Percentiles rank a stretch among this genome's conserved stretches.
Evolutionary conservation across 345 rosid genomes (phyloP).

Genomic region (Gossypium longicalyx): DNA sequence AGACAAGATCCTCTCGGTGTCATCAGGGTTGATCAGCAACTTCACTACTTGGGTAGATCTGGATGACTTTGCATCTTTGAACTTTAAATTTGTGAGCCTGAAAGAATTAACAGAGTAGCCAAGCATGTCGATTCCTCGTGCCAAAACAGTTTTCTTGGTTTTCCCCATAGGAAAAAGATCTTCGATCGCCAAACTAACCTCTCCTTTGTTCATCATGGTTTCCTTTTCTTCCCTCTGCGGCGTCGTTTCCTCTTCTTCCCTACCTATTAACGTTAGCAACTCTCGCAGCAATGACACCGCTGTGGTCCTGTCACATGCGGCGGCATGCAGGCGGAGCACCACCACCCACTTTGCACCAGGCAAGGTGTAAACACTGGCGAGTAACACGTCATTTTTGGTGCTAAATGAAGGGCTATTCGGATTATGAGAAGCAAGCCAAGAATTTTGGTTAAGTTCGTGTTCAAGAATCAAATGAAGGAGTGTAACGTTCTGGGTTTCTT

Average conservation of each 20-base stretch:
- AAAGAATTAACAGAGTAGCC: constrained; percentile 39
- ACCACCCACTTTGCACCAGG: constrained; percentile 22
- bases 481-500: not conserved
- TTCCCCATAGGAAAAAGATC: constrained; percentile 31
- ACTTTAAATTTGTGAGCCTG: constrained; percentile 32
- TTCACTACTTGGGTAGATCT: constrained; percentile 39
- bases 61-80: constrained; percentile 30
- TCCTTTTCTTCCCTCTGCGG: not conserved
- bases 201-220: constrained; percentile 13
- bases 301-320: constrained; percentile 35
- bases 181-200: constrained; percentile 31
- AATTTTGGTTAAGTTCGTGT: constrained; percentile 42
- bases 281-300: constrained; percentile 29
- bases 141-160: constrained; percentile 34
- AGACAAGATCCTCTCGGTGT: constrained; percentile 28
- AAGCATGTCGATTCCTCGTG: constrained; percentile 39
- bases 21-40: constrained; percentile 23
- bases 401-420: not conserved
- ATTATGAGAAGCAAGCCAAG: constrained; percentile 14
- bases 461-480: constrained; percentile 37
- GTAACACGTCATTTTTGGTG: constrained; percentile 13
- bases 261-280: constrained; percentile 18
- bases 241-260: not conserved
- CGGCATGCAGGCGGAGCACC: constrained; percentile 30
- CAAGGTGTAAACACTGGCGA: constrained; percentile 22